These are phyloP conservation scores for Xylaria sp. DNA, from an alignment of 2,329 filamentous ascomycete genomes.

Conservation along the genomic window DNA sequence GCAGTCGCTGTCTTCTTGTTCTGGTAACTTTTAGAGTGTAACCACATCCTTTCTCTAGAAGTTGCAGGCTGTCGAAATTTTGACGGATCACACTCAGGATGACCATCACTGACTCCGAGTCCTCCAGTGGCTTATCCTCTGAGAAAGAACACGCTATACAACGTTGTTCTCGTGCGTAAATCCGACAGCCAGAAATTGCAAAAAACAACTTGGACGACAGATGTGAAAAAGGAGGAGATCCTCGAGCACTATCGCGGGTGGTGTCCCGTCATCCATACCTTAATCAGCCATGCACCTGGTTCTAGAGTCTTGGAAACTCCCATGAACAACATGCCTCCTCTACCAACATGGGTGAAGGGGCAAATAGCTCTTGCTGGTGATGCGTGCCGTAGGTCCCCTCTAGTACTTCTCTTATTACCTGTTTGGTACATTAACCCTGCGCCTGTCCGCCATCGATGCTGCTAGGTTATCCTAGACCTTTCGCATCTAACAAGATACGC, in stretches of 20 bases:
- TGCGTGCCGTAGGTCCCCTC: conserved; percentile 29
- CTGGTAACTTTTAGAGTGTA: background rate
- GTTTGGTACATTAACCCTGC: background rate
- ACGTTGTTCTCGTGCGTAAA: conserved; percentile 71
- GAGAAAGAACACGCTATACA: conserved; percentile 71
- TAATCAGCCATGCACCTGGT: conserved; percentile 21
- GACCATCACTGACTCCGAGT: background rate
- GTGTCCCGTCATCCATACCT: conserved; percentile 26
- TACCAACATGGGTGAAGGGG: conserved; percentile 66
- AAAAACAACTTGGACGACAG: conserved; percentile 70
- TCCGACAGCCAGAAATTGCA: conserved; percentile 61
- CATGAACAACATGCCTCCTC: conserved; percentile 68
- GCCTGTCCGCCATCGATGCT: too few species aligned
- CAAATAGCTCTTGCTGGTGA: conserved; percentile 37
- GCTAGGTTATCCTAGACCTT: conserved; percentile 58
- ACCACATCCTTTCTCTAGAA: background rate
- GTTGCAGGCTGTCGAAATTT: background rate
- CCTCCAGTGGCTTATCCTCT: conserved; percentile 68
- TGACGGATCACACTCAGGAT: background rate
- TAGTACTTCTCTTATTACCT: background rate
- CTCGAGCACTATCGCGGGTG: conserved; percentile 59
- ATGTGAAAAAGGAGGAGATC: conserved; percentile 69
- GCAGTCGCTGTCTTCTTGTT: background rate
- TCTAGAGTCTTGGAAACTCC: conserved; percentile 73
- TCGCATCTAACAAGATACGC: conserved; percentile 64